phyloP scores from a whole-genome alignment of 257 asterid genomes.

The Penstemon newberryi region DNA sequence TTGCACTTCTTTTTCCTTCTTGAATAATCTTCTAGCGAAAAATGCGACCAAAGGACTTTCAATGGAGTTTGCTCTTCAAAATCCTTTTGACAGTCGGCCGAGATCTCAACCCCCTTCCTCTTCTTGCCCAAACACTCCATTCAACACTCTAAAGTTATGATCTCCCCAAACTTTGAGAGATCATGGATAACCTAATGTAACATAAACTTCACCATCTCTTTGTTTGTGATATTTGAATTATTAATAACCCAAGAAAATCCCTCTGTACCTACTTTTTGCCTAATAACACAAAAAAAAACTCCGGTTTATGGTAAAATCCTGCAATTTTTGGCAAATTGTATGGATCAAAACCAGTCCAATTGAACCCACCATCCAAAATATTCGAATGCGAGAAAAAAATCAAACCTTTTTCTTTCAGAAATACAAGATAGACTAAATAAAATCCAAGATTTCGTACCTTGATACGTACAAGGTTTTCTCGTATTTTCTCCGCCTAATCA shows the following conservation, averaged over 20 bases:
- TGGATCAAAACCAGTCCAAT: slow-evolving; percentile 17
- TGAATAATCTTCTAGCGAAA: slow-evolving; percentile 68
- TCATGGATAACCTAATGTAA: slow-evolving; percentile 15
- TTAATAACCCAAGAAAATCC: background rate
- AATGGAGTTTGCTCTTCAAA: slow-evolving; percentile 36
- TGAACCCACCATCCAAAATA: background rate
- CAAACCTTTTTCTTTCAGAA: background rate
- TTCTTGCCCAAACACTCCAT: slow-evolving; percentile 73
- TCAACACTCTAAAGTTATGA: slow-evolving; percentile 11
- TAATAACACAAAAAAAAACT: slow-evolving; percentile 21
- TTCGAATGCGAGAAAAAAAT: background rate
- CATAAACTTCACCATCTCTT: background rate
- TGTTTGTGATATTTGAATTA: too few relatives aligned
- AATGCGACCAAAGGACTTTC: slow-evolving; percentile 52
- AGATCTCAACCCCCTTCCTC: slow-evolving; percentile 68
- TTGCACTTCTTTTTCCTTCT: slow-evolving; percentile 76
- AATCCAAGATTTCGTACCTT: slow-evolving; percentile 30
- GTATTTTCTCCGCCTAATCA: slow-evolving; percentile 39
- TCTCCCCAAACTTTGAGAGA: background rate
- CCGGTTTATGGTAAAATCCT: slow-evolving; percentile 34
- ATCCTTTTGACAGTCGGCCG: slow-evolving; percentile 30
- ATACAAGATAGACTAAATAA: background rate
- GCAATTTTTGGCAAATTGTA: slow-evolving; percentile 23
- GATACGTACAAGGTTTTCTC: slow-evolving; percentile 27
- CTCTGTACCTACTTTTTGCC: slow-evolving; percentile 2